A percentile compares a stretch with the other conserved stretches of the same genome.
Evolutionary conservation across 2,329 filamentous ascomycete species (phyloP).

Genomic region (Graphilbum sp.): DNA sequence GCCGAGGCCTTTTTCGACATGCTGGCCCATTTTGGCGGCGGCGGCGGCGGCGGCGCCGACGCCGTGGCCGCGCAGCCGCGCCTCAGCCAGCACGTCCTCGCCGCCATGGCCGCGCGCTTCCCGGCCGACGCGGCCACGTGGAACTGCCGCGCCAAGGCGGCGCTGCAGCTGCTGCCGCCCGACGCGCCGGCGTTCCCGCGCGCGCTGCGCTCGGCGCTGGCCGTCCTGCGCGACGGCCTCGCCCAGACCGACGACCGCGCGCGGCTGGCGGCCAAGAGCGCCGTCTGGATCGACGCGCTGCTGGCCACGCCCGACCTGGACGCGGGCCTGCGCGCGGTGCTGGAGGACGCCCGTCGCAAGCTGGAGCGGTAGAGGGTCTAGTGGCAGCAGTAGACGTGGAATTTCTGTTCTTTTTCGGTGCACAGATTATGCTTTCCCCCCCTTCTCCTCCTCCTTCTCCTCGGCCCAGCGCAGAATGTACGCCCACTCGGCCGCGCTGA

Average conservation of each 20-base stretch:
- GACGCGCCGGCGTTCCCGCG: conserved; percentile 56
- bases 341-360: conserved; percentile 32
- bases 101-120: conserved; percentile 40
- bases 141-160: conserved; percentile 55
- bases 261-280: conserved; percentile 29
- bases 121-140: conserved; percentile 46
- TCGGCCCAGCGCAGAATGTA: conserved; percentile 39
- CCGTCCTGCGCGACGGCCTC: conserved; percentile 37
- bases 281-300: conserved; percentile 37
- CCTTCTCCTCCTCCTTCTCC: conserved; percentile 16
- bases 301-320: conserved; percentile 34
- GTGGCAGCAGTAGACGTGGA: neutral
- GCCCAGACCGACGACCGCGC: conserved; percentile 18
- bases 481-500: conserved; percentile 48
- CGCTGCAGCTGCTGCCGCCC: conserved; percentile 33
- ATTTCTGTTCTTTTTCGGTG: too few relatives aligned
- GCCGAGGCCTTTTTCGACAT: conserved; percentile 69
- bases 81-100: conserved; percentile 51
- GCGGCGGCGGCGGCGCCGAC: conserved; percentile 16
- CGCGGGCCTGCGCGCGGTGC: conserved; percentile 34
- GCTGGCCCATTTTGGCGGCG: conserved; percentile 47
- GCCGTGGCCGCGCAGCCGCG: conserved; percentile 37
- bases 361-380: conserved; percentile 15
- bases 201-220: conserved; percentile 49
- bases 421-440: neutral